phyloP scores from a whole-genome alignment of 176 grass and related monocot species.

The Juncus inflexus region DNA sequence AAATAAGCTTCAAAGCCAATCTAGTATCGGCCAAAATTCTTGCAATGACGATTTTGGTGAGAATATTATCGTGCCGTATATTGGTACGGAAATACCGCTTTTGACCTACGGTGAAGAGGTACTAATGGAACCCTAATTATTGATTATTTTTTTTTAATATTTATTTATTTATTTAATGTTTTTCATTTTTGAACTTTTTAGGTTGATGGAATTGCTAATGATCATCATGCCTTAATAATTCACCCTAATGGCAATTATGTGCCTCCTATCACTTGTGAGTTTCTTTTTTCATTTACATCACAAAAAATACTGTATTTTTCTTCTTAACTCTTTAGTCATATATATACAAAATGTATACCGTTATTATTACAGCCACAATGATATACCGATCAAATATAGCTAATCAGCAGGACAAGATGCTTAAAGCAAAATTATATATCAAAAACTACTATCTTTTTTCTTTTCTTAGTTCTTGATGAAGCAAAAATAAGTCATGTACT shows the following conservation, averaged over 20 bases:
- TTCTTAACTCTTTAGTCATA: too few species aligned
- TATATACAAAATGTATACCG: too few species aligned
- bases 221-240: conserved; percentile 41
- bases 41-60: not conserved
- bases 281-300: not conserved
- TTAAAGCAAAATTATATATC: too few species aligned
- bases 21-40: conserved; percentile 30
- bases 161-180: too few species aligned
- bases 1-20: conserved; percentile 20
- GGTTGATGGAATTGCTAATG: conserved; percentile 33
- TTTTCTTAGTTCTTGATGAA: too few species aligned
- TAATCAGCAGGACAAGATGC: too few species aligned
- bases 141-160: not conserved
- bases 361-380: too few species aligned
- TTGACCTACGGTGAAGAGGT: conserved; percentile 53
- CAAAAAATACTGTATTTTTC: too few species aligned
- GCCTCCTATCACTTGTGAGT: conserved; percentile 7
- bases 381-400: too few species aligned
- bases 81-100: conserved; percentile 21
- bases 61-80: not conserved
- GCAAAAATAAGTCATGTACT: too few species aligned
- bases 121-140: conserved; percentile 1
- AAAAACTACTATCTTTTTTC: too few species aligned
- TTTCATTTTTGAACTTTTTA: conserved; percentile 1
- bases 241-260: conserved; percentile 26